Conservation (phyloP, 805 yeast genomes). For the Metschnikowia cerradonensis region DNA sequence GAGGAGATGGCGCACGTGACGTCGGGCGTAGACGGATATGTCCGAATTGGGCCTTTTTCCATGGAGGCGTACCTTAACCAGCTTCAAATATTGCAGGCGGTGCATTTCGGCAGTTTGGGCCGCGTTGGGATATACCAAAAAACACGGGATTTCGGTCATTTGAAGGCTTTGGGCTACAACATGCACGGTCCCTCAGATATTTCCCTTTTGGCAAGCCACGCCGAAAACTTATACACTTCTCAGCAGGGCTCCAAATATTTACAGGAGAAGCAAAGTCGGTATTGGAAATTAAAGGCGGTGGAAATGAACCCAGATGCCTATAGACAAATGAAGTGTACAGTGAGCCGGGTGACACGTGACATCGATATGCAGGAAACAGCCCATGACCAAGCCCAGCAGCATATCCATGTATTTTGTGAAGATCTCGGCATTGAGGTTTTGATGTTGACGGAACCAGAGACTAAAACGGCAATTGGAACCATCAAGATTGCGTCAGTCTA, state of each 20-base stretch:
- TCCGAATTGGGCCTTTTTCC: slow-evolving; percentile 20
- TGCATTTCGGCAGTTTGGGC: slow-evolving; percentile 17
- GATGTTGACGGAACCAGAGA: slow-evolving; percentile 21
- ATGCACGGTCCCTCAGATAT: slow-evolving; percentile 28
- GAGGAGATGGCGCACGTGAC: slow-evolving; percentile 10
- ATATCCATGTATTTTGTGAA: slow-evolving; percentile 31
- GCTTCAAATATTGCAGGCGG: slow-evolving; percentile 33
- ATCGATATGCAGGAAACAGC: slow-evolving; percentile 3
- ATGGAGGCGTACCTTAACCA: slow-evolving; percentile 32
- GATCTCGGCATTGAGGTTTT: slow-evolving; percentile 47
- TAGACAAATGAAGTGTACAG: slow-evolving; percentile 34
- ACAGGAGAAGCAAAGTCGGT: slow-evolving; percentile 15
- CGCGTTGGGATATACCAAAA: slow-evolving; percentile 8
- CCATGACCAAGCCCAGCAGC: no score
- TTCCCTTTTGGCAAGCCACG: slow-evolving; percentile 15
- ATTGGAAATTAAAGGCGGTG: slow-evolving; percentile 24
- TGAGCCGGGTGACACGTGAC: slow-evolving; percentile 25
- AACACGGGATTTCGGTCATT: slow-evolving; percentile 19
- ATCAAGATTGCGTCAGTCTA: slow-evolving; percentile 42
- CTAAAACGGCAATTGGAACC: slow-evolving; percentile 39
- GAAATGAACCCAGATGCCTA: slow-evolving; percentile 13
- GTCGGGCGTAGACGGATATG: slow-evolving; percentile 30
- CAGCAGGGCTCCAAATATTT: slow-evolving; percentile 15
- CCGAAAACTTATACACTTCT: slow-evolving; percentile 16
- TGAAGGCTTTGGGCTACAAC: slow-evolving; percentile 33